Conservation (phyloP, 1,139 yeast genomes). For the Yamadazyma dushanensis region DNA sequence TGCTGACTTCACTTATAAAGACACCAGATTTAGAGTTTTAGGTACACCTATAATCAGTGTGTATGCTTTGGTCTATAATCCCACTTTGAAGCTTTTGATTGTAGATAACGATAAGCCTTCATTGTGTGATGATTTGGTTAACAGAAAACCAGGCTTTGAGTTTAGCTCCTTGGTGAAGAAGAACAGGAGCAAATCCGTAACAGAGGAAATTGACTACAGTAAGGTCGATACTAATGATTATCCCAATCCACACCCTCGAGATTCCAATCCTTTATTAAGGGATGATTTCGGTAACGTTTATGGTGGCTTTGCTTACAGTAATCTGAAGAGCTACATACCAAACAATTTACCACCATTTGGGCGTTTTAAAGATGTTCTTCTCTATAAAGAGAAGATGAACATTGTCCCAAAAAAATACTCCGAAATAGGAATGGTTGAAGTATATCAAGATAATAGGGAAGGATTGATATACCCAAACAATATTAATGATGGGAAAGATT, state of each 20-base stretch:
- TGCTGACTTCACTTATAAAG: constrained; percentile 39
- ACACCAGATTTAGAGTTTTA: constrained; percentile 39
- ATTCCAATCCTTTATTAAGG: constrained; percentile 22
- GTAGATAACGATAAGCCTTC: constrained; percentile 38
- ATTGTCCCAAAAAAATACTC: constrained; percentile 35
- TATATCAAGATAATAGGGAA: constrained; percentile 31
- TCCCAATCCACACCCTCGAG: constrained; percentile 35
- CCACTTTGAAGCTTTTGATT: constrained; percentile 34
- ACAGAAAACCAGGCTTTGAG: constrained; percentile 30
- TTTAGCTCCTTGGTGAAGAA: constrained; percentile 26
- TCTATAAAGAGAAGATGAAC: constrained; percentile 18
- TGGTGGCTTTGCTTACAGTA: constrained; percentile 10
- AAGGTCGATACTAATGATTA: constrained; percentile 15
- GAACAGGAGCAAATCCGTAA: constrained; percentile 7
- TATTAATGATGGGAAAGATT: constrained; percentile 10
- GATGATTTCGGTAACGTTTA: constrained; percentile 11
- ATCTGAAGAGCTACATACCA: constrained; percentile 25
- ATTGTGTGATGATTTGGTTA: constrained; percentile 35
- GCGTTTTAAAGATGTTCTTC: constrained; percentile 29
- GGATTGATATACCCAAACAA: constrained; percentile 2
- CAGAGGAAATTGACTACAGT: constrained; percentile 8
- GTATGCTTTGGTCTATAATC: constrained; percentile 31
- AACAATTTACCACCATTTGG: constrained; percentile 45
- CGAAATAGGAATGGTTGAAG: constrained; percentile 36
- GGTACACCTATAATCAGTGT: constrained; percentile 39